Percentiles rank a stretch among this genome's conserved stretches.
Evolutionary conservation across 345 rosid species (phyloP).

Genomic region (Pelargonium nanum): DNA sequence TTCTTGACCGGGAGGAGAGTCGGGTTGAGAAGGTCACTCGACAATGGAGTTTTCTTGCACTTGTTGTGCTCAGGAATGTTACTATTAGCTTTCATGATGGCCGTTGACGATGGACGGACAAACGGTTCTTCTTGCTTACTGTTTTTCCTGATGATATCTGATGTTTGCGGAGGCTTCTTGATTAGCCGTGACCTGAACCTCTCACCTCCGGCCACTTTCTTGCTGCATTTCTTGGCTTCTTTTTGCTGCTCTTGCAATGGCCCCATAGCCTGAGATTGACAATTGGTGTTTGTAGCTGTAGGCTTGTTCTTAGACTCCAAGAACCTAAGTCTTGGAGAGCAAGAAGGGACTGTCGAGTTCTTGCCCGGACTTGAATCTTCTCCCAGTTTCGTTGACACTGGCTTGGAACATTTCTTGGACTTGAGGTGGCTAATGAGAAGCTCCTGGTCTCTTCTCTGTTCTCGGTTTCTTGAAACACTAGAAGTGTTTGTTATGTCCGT

Average conservation of each 20-base stretch:
- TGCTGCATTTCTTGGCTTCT: constrained; percentile 20
- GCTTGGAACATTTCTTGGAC: constrained; percentile 35
- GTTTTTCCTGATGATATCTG: constrained; percentile 29
- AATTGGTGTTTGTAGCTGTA: constrained; percentile 14
- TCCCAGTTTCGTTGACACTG: constrained; percentile 6
- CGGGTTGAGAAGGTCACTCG: constrained; percentile 35
- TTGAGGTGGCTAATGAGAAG: neutral
- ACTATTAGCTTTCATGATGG: constrained; percentile 13
- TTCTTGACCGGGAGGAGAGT: constrained; percentile 60
- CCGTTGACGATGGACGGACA: constrained; percentile 29
- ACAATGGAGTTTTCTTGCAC: constrained; percentile 43
- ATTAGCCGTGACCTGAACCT: constrained; percentile 21
- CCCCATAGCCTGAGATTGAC: constrained; percentile 14
- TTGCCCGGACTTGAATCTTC: constrained; percentile 26
- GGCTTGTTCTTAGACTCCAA: constrained; percentile 31
- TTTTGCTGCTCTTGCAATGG: constrained; percentile 13
- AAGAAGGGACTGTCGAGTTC: constrained; percentile 29
- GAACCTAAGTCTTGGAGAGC: constrained; percentile 44
- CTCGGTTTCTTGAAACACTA: neutral
- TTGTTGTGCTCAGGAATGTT: constrained; percentile 47
- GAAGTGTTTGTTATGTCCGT: constrained; percentile 61
- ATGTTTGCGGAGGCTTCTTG: constrained; percentile 35
- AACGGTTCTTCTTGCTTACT: constrained; percentile 66
- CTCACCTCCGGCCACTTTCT: constrained; percentile 19
- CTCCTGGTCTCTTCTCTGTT: neutral